Base-by-base conservation (phyloP, 306 rosid genomes). In the Acacia crassicarpa region DNA sequence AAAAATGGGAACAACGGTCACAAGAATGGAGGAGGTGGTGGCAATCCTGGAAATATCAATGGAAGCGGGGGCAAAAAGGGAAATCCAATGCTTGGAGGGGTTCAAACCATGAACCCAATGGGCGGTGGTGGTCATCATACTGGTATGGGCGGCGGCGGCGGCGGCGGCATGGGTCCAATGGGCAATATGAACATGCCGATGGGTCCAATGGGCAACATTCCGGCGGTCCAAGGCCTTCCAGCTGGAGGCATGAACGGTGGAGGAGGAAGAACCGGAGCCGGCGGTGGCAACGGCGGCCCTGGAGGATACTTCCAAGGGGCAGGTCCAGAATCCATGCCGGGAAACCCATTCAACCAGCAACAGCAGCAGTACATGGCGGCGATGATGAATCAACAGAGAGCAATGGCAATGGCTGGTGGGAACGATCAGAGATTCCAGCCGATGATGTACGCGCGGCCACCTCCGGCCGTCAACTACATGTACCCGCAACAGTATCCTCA, bases 391-490 rank as follows among this genome's bases (percentile, higher is more conserved):
- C 97, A 93, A 54, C 98, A 87, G 71, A 59, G 91, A 1, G 87
- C 81, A 20, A 84, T 87, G 75, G 95, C 88, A 9, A 69, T 69
- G 74, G 75, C 65, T 3, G 30, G 32, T n/a, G 65, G 54, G 16
- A 89, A 91, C 51, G 95, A 94, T 6, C 25, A 54, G 12, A 89
- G 97, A 80, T 90, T 91, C 78, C 97, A 91, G 27, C 91, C 97
- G 2, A 91, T 95, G 98, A 91, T 93, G 94, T 95, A 95, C 43
- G 89, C 92, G 0, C 80, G 91, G 51, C 93, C 92, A 0, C 92
- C 95, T 0, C 89, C 95, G 0, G 90, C 91, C 0, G 89, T 89
- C 12, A 91, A 88, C 75, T 89, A 88, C 68, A 84, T 86, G 86
- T 81, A 84, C 4, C 86, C 93, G 1, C 81, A 87, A 2, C 81